These are phyloP conservation scores for Penicillium sclerotigenum DNA, from an alignment of 2,329 filamentous ascomycete genomes.

Conservation along the genomic window DNA sequence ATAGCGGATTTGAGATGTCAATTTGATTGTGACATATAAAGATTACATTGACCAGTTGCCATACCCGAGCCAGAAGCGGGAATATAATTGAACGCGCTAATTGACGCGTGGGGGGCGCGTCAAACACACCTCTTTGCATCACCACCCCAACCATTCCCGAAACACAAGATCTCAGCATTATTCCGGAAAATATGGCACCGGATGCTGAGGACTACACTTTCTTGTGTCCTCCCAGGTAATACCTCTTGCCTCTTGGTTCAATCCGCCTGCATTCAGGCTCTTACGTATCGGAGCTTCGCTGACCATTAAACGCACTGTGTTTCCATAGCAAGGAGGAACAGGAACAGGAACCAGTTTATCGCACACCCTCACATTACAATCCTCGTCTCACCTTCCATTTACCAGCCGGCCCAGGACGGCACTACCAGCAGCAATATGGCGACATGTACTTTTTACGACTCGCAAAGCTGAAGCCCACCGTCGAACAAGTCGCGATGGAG, in stretches of 20 bases:
- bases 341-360: constrained; percentile 46
- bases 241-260: background rate
- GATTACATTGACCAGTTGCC: background rate
- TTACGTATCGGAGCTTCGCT: constrained; percentile 7
- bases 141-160: constrained; percentile 4
- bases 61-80: constrained; percentile 17
- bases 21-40: background rate
- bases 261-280: background rate
- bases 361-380: constrained; percentile 63
- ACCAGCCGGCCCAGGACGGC: constrained; percentile 58
- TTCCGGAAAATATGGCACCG: constrained; percentile 18
- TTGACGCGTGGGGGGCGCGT: constrained; percentile 23
- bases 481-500: constrained; percentile 69
- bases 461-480: constrained; percentile 77
- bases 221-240: constrained; percentile 30
- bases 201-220: constrained; percentile 24
- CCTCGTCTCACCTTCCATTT: constrained; percentile 73
- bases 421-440: constrained; percentile 92
- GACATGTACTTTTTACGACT: constrained; percentile 97
- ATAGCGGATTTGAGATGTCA: background rate
- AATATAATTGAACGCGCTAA: constrained; percentile 29
- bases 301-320: constrained; percentile 7
- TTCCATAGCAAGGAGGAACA: constrained; percentile 36
- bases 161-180: background rate
- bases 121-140: constrained; percentile 7